Base-by-base conservation (phyloP, 106 monocot species). In the Phalaenopsis equestris region DNA sequence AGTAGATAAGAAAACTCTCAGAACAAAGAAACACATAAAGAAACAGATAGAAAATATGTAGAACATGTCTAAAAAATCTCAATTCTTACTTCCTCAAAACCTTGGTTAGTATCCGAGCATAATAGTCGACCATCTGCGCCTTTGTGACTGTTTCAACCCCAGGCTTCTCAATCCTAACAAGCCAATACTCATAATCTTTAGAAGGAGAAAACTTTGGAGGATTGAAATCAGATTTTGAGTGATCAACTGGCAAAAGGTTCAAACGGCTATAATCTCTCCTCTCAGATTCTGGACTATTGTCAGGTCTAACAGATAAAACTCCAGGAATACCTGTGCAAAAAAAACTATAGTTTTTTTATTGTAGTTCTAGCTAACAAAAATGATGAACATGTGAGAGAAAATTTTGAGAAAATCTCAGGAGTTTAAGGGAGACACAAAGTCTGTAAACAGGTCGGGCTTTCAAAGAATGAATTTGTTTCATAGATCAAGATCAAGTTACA, bases 51-150 rank as follows among this genome's bases (percentile, higher is more conserved):
- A 58, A 64, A 39, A 78, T 76, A 19, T 23, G 43, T 14, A 30
- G 0, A 56, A 52, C 12, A 12, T 52, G 52, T 12, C 30, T 30
- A 52, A 52, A 24, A 8, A 41, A 49, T 21, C 47, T 67, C 72
- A 75, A 3, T 38, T 77, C 93, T 87, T 87, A 96, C 96, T 94
- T 97, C 49, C 96, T 85, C 84, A 97, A 77, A 83, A 97, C 89
- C 56, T 94, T 94, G 38, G 86, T 85, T 45, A 97, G 87, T 16
- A 79, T 92, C 45, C 86, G 86, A 61, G 86, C 85, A 84, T 91
- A 96, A 79, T 91, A 86, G 77, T 96, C 96, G 37, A 92, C 93
- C 84, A 94, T 88, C 79, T 96, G 93, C 47, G 96, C 93, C 82
- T 92, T 94, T 55, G 96, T 94, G 42, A 97, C 87, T 42, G 92